Conservation (phyloP, 164 flowering plant genomes). For the Chimonanthus salicifolius region DNA sequence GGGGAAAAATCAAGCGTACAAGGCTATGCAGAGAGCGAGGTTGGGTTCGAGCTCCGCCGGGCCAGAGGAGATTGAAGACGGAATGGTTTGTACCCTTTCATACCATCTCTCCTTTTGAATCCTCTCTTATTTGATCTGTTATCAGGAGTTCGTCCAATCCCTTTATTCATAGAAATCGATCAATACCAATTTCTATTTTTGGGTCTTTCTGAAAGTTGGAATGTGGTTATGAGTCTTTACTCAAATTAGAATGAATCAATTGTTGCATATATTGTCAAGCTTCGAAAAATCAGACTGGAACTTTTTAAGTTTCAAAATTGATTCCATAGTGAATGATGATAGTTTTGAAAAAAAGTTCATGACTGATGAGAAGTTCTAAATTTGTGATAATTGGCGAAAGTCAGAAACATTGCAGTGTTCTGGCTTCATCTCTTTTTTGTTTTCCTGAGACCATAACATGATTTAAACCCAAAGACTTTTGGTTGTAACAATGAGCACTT, state of each 20-base stretch:
- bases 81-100: constrained; percentile 99
- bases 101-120: constrained; percentile 19
- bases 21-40: constrained; percentile 95
- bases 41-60: constrained; percentile 68
- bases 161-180: neutral
- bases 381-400: neutral
- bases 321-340: neutral
- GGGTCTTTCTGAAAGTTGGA: neutral
- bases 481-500: no score
- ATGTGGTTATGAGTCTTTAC: neutral
- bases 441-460: no score
- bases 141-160: neutral
- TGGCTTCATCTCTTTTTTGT: no score
- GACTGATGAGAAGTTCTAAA: neutral
- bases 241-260: neutral
- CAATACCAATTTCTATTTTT: neutral
- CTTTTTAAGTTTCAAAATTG: no score
- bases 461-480: no score
- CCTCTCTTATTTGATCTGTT: neutral
- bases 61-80: constrained; percentile 88
- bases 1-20: constrained; percentile 99
- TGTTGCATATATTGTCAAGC: neutral
- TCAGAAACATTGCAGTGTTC: neutral
- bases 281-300: neutral
- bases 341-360: neutral